These are phyloP conservation scores for Gossypium lobatum DNA, from an alignment of 441 rosid genomes.

Conservation along the genomic window DNA sequence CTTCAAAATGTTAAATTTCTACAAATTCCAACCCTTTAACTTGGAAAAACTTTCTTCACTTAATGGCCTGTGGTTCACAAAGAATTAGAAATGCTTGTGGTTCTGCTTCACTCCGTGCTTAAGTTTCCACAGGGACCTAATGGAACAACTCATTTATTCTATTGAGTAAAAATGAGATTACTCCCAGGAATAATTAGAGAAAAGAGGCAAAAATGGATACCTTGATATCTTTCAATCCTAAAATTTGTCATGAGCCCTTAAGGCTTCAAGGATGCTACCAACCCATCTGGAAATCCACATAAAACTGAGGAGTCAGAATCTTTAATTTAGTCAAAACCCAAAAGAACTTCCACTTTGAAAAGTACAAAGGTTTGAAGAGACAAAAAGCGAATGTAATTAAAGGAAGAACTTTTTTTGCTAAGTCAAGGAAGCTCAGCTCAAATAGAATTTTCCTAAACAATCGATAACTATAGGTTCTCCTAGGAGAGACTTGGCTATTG, in stretches of 20 bases:
- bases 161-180: neutral
- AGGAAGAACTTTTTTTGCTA: neutral
- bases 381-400: neutral
- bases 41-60: conserved; percentile 8
- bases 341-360: neutral
- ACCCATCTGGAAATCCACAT: conserved; percentile 61
- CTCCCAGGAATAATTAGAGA: neutral
- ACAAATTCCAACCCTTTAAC: conserved; percentile 14
- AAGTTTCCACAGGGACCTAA: conserved; percentile 14
- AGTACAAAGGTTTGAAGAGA: neutral
- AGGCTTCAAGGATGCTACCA: conserved; percentile 67
- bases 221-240: conserved; percentile 22
- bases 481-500: neutral
- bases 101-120: neutral
- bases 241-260: conserved; percentile 35
- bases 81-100: conserved; percentile 7
- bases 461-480: neutral
- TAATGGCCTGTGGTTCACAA: neutral
- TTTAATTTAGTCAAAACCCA: conserved; percentile 10
- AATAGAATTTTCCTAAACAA: neutral
- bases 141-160: conserved; percentile 7
- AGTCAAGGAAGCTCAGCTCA: conserved; percentile 9
- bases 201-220: conserved; percentile 7
- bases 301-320: conserved; percentile 7
- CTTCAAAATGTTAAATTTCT: neutral